Base-by-base conservation (phyloP, 345 rosid species). In the Firmiana major region DNA sequence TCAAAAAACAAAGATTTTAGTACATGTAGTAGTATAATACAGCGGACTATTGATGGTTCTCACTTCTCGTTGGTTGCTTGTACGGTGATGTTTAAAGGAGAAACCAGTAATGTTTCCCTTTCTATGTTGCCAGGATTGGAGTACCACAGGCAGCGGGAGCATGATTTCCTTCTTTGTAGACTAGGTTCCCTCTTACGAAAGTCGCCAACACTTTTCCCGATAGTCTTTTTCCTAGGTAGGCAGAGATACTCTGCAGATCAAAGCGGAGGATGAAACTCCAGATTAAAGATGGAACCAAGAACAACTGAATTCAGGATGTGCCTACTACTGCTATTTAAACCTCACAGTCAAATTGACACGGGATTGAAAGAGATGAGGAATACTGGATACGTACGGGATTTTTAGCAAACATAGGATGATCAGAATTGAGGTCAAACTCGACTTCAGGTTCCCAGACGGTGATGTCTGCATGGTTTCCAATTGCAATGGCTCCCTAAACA, bases 181-280 rank as follows among this genome's bases (percentile, higher is more conserved):
- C 94, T n/a, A 96, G 91, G 84, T 96, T 93, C 71, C 99, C 99
- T 85, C 94, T 83, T 0, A 93, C 93, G 84, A 86, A 90, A 42
- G 99, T 96, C 0, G 97, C 89, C 80, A 90, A 40, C 31, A 96
- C 99, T 74, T 87, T 92, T 31, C 99, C 99, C 0, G 91, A 78
- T 40, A 96, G 84, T 79, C 83, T 93, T 76, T 77, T 87, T 57
- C 97, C 98, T 85, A 92, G 28, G 87, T 88, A 96, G 48, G 99
- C 98, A 77, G 98, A 96, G 81, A 88, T 90, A 13, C 88, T 86
- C 99, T 96, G 82, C 48, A 73, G 6, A 71, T 0, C 65, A 49
- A 42, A 65, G 46, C 19, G 38, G 11, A 17, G 31, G 36, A 53
- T 16, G 46, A 45, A 0, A 19, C 11, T 26, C 34, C 49, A 48